Percentiles rank a stretch among this genome's conserved stretches.
These are phyloP conservation scores for Picochlorum sp. DNA, from an alignment of 139 green algal species.

Conservation along the genomic window DNA sequence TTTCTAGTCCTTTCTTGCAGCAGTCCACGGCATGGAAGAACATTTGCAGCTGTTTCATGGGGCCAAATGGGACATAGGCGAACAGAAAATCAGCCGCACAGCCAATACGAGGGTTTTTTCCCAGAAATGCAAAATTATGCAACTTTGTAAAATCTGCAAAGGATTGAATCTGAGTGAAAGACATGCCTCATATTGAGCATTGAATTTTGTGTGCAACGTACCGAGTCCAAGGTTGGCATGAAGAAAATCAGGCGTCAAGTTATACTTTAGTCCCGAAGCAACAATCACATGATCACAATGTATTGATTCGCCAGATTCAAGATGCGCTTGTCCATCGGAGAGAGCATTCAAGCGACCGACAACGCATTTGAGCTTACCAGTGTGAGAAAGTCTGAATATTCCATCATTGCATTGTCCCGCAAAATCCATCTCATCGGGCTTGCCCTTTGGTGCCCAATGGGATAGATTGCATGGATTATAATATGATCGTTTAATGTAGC, in stretches of 20 bases:
- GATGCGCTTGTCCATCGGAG: not conserved
- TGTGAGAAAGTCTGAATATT: conserved; percentile 19
- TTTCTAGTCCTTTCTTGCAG: conserved; percentile 6
- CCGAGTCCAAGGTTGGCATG: no score
- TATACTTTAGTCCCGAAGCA: conserved; percentile 16
- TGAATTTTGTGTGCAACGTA: no score
- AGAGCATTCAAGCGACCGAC: conserved; percentile 6
- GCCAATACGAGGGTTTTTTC: conserved; percentile 16
- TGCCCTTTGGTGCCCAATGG: conserved; percentile 5
- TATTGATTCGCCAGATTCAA: not conserved
- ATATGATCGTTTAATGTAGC: conserved; percentile 9
- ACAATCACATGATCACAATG: conserved; percentile 13
- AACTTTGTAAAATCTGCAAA: conserved; percentile 15
- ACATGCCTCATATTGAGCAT: no score
- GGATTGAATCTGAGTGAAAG: not conserved
- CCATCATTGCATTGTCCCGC: conserved; percentile 30
- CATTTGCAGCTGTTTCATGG: conserved; percentile 28
- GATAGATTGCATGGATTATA: conserved; percentile 13
- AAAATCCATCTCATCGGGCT: conserved; percentile 16
- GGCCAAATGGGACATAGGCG: conserved; percentile 25
- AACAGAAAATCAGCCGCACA: conserved; percentile 28
- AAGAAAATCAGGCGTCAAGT: conserved; percentile 16
- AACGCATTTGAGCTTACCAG: not conserved
- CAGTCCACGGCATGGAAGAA: conserved; percentile 17
- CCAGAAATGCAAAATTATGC: conserved; percentile 31